phyloP scores from a whole-genome alignment of 2,329 filamentous ascomycete species.

The Arthrobotrys sphaeroides region DNA sequence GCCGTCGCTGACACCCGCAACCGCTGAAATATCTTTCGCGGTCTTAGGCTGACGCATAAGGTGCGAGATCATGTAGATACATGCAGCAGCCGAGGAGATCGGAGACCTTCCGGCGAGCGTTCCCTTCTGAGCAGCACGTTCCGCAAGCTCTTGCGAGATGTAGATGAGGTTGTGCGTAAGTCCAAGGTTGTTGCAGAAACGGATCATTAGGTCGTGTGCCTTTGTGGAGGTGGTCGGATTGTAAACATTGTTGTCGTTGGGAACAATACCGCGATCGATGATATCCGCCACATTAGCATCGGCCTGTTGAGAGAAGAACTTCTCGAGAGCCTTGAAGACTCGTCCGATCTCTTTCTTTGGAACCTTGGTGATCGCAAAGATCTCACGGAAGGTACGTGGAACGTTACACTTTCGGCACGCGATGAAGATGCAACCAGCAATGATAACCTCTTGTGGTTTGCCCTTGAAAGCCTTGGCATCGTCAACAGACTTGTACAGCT shows the following conservation, averaged over 20 bases:
- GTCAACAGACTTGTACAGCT: slow-evolving; percentile 93
- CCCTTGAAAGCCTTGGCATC: slow-evolving; percentile 94
- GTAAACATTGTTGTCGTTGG: slow-evolving; percentile 65
- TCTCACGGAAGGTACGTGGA: slow-evolving; percentile 90
- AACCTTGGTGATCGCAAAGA: slow-evolving; percentile 90
- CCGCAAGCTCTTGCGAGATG: slow-evolving; percentile 80
- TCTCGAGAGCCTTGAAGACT: slow-evolving; percentile 91
- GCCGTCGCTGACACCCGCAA: slow-evolving; percentile 92
- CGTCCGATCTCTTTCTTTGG: slow-evolving; percentile 97
- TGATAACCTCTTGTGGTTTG: slow-evolving; percentile 91
- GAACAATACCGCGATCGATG: slow-evolving; percentile 65
- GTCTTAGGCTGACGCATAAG: slow-evolving; percentile 80
- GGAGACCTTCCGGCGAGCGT: slow-evolving; percentile 92
- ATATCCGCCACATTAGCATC: slow-evolving; percentile 67
- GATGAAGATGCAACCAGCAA: slow-evolving; percentile 97
- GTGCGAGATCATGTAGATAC: slow-evolving; percentile 94
- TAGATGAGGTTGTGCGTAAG: slow-evolving; percentile 80
- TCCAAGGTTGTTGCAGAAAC: slow-evolving; percentile 86
- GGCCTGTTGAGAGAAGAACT: slow-evolving; percentile 81
- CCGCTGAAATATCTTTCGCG: slow-evolving; percentile 84
- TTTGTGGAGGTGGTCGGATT: slow-evolving; percentile 79
- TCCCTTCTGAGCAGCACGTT: slow-evolving; percentile 78
- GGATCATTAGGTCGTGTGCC: slow-evolving; percentile 83
- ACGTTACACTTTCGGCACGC: slow-evolving; percentile 89
- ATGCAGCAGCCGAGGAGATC: slow-evolving; percentile 90